Evolutionary conservation across 176 grass and related monocot species (phyloP).

Genomic region (Themeda triandra): DNA sequence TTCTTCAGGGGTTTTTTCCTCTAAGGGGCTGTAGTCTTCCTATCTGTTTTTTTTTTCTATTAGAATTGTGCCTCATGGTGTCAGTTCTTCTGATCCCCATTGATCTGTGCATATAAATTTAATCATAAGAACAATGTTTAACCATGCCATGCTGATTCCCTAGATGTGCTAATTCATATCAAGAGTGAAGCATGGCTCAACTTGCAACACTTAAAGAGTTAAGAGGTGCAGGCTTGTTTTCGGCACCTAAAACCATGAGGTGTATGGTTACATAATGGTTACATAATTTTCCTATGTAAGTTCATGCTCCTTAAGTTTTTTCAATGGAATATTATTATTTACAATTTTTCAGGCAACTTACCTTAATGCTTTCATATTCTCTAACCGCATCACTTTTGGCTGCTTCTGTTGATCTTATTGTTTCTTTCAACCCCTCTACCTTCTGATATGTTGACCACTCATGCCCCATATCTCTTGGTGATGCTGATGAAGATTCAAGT

Average conservation of each 20-base stretch:
- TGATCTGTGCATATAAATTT: not conserved
- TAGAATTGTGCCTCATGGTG: not conserved
- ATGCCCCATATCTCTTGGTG: constrained; percentile 51
- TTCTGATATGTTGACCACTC: constrained; percentile 66
- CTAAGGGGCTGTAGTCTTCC: not conserved
- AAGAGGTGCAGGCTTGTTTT: not conserved
- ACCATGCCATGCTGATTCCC: not conserved
- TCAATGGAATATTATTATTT: not conserved
- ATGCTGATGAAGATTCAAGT: constrained; percentile 59
- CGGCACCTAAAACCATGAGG: not conserved
- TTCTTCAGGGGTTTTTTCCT: not conserved
- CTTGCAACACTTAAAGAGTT: constrained; percentile 6
- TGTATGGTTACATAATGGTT: not conserved
- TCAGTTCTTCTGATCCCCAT: not conserved
- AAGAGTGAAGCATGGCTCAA: constrained; percentile 6
- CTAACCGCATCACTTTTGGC: constrained; percentile 66
- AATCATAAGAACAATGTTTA: not conserved
- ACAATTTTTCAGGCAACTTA: constrained; percentile 29
- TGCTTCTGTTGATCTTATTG: constrained; percentile 69
- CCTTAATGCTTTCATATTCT: constrained; percentile 92
- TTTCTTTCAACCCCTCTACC: constrained; percentile 79
- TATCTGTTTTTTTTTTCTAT: not conserved
- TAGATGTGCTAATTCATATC: not conserved
- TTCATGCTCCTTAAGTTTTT: not conserved
- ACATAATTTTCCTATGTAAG: not conserved